Evolutionary conservation across 1,284 basidiomycete genomes (phyloP).

Genomic region (Afroboletus lepidellus): DNA sequence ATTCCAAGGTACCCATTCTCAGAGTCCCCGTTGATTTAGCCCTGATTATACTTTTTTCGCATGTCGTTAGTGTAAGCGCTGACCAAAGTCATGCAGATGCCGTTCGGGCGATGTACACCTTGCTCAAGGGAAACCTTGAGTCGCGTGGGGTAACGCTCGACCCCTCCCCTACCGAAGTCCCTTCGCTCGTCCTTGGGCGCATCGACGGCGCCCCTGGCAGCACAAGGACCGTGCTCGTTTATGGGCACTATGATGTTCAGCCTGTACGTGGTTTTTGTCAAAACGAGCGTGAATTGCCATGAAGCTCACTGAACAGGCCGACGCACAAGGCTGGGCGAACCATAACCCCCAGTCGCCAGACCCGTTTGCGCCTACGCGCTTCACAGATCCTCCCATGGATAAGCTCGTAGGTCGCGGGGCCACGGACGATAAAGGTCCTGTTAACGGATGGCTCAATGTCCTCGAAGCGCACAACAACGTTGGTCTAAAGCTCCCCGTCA

Average conservation of each 20-base stretch:
- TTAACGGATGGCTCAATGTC: slow-evolving; percentile 91
- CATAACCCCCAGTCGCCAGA: slow-evolving; percentile 52
- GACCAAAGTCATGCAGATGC: neutral
- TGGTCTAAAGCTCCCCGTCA: slow-evolving; percentile 81
- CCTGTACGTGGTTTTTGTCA: neutral
- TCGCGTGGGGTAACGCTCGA: neutral
- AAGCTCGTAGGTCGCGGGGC: slow-evolving; percentile 83
- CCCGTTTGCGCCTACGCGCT: slow-evolving; percentile 72
- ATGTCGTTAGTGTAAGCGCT: neutral
- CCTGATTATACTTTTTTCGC: neutral
- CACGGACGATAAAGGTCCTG: slow-evolving; percentile 88
- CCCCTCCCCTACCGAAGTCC: neutral
- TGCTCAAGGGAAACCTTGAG: neutral
- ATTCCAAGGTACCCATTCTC: neutral
- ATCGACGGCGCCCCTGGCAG: neutral
- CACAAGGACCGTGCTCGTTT: neutral
- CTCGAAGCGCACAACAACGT: slow-evolving; percentile 79
- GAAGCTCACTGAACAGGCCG: slow-evolving; percentile 40
- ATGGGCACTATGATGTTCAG: slow-evolving; percentile 2
- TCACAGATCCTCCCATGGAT: slow-evolving; percentile 30
- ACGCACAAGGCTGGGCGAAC: slow-evolving; percentile 56
- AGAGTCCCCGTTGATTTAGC: neutral
- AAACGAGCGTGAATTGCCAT: no score
- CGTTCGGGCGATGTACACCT: neutral
- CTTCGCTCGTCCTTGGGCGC: neutral